Base-by-base conservation (phyloP, 2,329 filamentous ascomycete species). In the Fusarium musae region DNA sequence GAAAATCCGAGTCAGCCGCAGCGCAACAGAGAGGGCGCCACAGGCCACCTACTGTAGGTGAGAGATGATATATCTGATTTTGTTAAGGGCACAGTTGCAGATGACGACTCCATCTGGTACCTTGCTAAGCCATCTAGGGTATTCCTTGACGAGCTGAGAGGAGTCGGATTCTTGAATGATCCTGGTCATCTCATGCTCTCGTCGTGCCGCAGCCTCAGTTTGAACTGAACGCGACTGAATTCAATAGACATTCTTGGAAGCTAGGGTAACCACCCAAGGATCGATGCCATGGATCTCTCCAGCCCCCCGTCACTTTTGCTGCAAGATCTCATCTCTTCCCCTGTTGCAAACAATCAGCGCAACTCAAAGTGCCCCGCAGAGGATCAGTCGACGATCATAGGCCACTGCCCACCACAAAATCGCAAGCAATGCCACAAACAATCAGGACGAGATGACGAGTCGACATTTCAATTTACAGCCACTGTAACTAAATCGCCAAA, bases 251-350 rank as follows among this genome's bases (percentile, higher is more conserved):
- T 23, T 43, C 67, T 32, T 50, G 49, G 69, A 52, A 61, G 30
- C 53, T 44, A 64, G 69, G 66, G 60, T 44, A 59, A 49, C 26
- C 42, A 63, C 43, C 42, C 66, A 65, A 68, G 63, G 58, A 61
- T 71, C 61, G 49, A 56, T 60, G 53, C 23, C 66, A 71, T 71
- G 70, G 63, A 58, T 72, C 63, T 61, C 39, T 44, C 17, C 46
- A 67, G 19, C 23, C 54, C 61, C 49, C 59, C 50, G 32, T 66
- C 52, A 42, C 16, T 53, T 40, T 54, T 46, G 30, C 64, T 72
- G 70, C 70, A 42, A 74, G 67, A 72, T 74, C 71, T 73, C 70
- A 23, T 59, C 46, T 61, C 57, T 72, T 72, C 54, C 69, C 70
- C 60, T 72, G 66, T 49, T 44, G 28, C 30, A 57, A 46, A 42